Evolutionary conservation across 768 basidiomycete species (phyloP).

Genomic region (Suillus variegatus): DNA sequence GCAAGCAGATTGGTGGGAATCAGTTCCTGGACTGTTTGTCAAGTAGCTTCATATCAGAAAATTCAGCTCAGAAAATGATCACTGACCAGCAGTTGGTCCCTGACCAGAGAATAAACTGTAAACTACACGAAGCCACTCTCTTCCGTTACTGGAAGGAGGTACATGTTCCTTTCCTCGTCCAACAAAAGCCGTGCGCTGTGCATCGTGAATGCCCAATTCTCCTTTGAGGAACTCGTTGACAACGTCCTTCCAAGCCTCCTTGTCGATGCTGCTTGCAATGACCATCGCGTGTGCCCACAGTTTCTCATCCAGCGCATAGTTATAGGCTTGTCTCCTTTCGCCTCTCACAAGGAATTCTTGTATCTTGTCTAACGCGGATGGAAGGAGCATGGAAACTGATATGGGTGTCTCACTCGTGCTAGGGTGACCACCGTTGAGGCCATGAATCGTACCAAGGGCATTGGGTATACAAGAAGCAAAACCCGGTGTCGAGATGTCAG

Average conservation of each 20-base stretch:
- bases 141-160: slow-evolving; percentile 42
- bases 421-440: slow-evolving; percentile 20
- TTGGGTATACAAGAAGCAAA: slow-evolving; percentile 31
- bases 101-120: slow-evolving; percentile 87
- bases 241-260: slow-evolving; percentile 91
- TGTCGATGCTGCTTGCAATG: slow-evolving; percentile 90
- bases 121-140: slow-evolving; percentile 76
- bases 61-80: neutral
- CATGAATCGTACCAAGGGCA: slow-evolving; percentile 16
- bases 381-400: slow-evolving; percentile 56
- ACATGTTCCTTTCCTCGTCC: slow-evolving; percentile 22
- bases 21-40: slow-evolving; percentile 67
- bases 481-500: slow-evolving; percentile 27
- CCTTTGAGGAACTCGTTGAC: slow-evolving; percentile 81
- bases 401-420: slow-evolving; percentile 51
- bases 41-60: slow-evolving; percentile 11
- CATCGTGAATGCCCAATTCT: slow-evolving; percentile 59
- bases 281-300: slow-evolving; percentile 97
- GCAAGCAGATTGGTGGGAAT: slow-evolving; percentile 58
- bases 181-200: slow-evolving; percentile 17
- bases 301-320: slow-evolving; percentile 84
- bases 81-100: slow-evolving; percentile 72
- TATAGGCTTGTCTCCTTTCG: slow-evolving; percentile 83
- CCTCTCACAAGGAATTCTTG: slow-evolving; percentile 80
- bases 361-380: slow-evolving; percentile 74